Evolutionary conservation across 345 rosid genomes (phyloP).

Genomic region (Pseudoturritis turrita): DNA sequence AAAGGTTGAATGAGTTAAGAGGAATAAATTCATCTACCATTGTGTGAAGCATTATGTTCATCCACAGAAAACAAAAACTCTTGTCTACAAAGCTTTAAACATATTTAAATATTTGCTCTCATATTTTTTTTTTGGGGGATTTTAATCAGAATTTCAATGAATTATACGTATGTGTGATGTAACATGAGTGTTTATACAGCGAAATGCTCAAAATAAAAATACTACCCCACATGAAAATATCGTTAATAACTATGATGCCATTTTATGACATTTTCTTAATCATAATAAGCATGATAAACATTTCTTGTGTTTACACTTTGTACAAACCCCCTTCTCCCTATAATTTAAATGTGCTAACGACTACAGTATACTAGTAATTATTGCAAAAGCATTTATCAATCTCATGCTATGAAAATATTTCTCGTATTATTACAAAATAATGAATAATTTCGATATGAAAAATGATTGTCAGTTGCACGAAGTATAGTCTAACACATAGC

Average conservation of each 20-base stretch:
- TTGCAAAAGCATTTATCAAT: background rate
- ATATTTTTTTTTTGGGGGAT: too few species aligned
- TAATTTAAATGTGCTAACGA: background rate
- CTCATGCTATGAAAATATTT: background rate
- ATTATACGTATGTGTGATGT: background rate
- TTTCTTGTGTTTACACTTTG: conserved; percentile 2
- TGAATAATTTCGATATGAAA: too few species aligned
- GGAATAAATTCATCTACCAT: too few species aligned
- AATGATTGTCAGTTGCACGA: too few species aligned
- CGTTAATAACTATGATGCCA: background rate
- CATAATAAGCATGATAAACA: background rate
- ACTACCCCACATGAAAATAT: conserved; percentile 5
- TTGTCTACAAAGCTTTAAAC: too few species aligned
- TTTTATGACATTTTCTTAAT: background rate
- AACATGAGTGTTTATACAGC: background rate
- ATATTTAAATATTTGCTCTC: too few species aligned
- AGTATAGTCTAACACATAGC: too few species aligned
- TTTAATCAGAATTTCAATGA: background rate
- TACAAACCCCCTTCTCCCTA: background rate
- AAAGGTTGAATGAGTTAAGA: too few species aligned
- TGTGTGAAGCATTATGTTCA: too few species aligned
- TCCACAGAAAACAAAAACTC: too few species aligned
- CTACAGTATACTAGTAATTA: background rate
- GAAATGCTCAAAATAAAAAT: background rate
- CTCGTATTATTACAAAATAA: background rate